Evolutionary conservation across 2,329 filamentous ascomycete genomes (phyloP).

Genomic region (Microthyrium microscopicum): DNA sequence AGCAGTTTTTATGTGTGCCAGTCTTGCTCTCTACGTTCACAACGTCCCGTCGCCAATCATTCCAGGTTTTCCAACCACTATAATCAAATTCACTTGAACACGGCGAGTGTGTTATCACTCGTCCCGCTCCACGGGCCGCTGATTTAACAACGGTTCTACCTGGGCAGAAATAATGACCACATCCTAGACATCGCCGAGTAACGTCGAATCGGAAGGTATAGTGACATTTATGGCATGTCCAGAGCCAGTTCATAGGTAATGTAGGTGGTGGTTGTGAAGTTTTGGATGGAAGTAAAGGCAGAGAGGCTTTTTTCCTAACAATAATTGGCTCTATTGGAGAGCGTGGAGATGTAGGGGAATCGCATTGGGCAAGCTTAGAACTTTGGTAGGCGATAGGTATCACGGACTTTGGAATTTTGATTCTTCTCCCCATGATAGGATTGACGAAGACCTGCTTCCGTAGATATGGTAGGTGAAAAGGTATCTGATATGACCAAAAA

Average conservation of each 20-base stretch:
- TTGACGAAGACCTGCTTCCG: too few relatives aligned
- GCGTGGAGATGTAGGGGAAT: constrained; percentile 26
- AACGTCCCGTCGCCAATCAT: constrained; percentile 22
- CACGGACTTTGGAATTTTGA: not conserved
- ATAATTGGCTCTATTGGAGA: constrained; percentile 10
- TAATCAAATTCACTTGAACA: constrained; percentile 38
- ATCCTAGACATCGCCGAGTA: constrained; percentile 35
- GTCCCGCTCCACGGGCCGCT: constrained; percentile 12
- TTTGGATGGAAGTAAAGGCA: constrained; percentile 8
- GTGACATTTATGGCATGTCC: constrained; percentile 36
- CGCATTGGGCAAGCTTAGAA: constrained; percentile 26
- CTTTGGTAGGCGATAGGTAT: constrained; percentile 20
- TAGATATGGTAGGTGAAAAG: too few relatives aligned
- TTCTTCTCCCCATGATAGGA: too few relatives aligned
- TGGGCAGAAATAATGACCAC: constrained; percentile 37
- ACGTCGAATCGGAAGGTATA: constrained; percentile 29
- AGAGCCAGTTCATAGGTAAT: constrained; percentile 29
- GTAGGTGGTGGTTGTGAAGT: constrained; percentile 13
- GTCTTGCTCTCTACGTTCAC: constrained; percentile 1
- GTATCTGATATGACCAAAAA: too few relatives aligned
- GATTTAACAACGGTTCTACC: constrained; percentile 24
- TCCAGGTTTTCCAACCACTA: constrained; percentile 31
- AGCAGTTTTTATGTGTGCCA: constrained; percentile 21
- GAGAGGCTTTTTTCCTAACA: constrained; percentile 7
- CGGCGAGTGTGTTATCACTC: constrained; percentile 20